These are phyloP conservation scores for Flaveria trinervia DNA, from an alignment of 129 eudicot genomes.

Conservation along the genomic window DNA sequence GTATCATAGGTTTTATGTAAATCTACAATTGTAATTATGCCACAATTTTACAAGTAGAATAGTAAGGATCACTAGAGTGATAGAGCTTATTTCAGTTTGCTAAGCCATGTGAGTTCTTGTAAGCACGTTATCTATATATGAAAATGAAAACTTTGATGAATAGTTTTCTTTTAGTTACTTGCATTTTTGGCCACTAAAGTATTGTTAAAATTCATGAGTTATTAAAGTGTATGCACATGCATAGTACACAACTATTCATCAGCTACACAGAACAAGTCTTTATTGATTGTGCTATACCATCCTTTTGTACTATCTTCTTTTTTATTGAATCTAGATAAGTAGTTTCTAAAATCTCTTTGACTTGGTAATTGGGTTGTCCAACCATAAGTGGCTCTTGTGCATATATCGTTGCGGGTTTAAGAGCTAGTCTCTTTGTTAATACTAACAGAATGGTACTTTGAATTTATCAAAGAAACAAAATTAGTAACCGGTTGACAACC, in stretches of 20 bases:
- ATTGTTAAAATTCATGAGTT: not conserved
- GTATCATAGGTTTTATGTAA: not conserved
- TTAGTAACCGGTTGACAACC: slow-evolving; percentile 2
- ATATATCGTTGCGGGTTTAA: not conserved
- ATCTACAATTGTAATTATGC: slow-evolving; percentile 7
- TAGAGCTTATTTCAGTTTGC: slow-evolving; percentile 16
- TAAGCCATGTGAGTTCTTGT: slow-evolving; percentile 21
- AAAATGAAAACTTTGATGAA: too few relatives aligned
- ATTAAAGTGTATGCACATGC: slow-evolving; percentile 19
- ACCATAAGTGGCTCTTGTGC: too few relatives aligned
- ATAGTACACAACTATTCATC: slow-evolving; percentile 19
- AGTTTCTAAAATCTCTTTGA: too few relatives aligned
- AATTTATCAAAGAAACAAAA: not conserved
- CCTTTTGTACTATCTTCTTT: slow-evolving; percentile 13
- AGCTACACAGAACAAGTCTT: slow-evolving; percentile 7
- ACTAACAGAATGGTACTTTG: not conserved
- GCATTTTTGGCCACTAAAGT: not conserved
- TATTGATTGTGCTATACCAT: slow-evolving; percentile 8
- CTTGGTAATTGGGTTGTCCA: too few relatives aligned
- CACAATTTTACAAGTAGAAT: not conserved
- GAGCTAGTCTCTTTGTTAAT: slow-evolving; percentile 17
- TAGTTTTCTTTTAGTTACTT: too few relatives aligned
- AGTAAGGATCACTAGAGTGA: not conserved
- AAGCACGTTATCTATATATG: not conserved
- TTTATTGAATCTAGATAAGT: slow-evolving; percentile 13